These are phyloP conservation scores for Posidonia australis DNA, from an alignment of 106 monocot species.

Conservation along the genomic window DNA sequence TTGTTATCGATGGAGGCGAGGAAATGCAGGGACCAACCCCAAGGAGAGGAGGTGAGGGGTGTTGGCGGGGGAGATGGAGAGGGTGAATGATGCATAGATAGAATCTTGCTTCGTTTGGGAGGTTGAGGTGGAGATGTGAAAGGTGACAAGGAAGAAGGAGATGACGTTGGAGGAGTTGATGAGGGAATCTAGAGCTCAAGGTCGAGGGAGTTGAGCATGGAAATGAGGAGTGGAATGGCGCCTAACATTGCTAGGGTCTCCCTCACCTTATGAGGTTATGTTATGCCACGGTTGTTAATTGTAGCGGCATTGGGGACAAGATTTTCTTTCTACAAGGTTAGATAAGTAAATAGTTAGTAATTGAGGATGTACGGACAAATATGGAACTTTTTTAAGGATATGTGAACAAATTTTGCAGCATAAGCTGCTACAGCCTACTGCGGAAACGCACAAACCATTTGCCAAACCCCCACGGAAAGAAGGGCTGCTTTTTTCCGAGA, in stretches of 20 bases:
- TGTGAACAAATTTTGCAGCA: too few species aligned
- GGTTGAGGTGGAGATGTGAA: slow-evolving; percentile 6
- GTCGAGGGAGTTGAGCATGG: slow-evolving; percentile 29
- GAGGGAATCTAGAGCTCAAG: slow-evolving; percentile 32
- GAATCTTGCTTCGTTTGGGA: slow-evolving; percentile 40
- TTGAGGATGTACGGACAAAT: too few species aligned
- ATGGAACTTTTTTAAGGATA: too few species aligned
- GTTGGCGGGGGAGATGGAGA: slow-evolving; percentile 51
- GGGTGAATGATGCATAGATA: slow-evolving; percentile 72
- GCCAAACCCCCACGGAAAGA: too few species aligned
- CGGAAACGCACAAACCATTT: too few species aligned
- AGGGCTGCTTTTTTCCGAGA: too few species aligned
- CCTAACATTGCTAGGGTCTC: slow-evolving; percentile 66
- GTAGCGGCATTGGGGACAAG: too few species aligned
- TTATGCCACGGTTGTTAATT: too few species aligned
- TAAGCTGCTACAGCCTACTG: too few species aligned
- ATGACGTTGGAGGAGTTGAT: slow-evolving; percentile 59
- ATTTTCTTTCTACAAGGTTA: too few species aligned
- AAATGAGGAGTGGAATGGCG: slow-evolving; percentile 54
- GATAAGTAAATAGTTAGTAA: too few species aligned
- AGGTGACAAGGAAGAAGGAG: slow-evolving; percentile 40
- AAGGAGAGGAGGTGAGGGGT: slow-evolving; percentile 1
- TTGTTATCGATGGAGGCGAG: slow-evolving; percentile 41
- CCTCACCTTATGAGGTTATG: too few species aligned
- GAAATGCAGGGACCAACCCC: slow-evolving; percentile 28